Evolutionary conservation across 305 asterid species (phyloP).

Genomic region (Caryopteris hybrid): DNA sequence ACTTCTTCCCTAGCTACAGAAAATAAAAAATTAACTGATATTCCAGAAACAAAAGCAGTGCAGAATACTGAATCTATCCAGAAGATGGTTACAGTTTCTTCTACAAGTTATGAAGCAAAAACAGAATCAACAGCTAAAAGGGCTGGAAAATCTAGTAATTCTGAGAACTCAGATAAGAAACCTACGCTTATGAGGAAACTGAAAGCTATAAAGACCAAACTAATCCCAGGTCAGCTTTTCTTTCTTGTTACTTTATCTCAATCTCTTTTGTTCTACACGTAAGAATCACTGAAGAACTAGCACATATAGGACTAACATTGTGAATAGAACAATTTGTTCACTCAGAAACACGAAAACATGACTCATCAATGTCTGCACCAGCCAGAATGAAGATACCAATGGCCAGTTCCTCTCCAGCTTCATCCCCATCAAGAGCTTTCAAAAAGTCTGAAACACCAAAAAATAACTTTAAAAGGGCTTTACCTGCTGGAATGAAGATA

Average conservation of each 20-base stretch:
- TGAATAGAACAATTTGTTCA: neutral
- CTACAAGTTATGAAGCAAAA: conserved; percentile 15
- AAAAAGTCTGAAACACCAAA: conserved; percentile 22
- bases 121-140: conserved; percentile 6
- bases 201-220: conserved; percentile 31
- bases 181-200: conserved; percentile 19
- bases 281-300: neutral
- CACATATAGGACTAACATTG: neutral
- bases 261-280: neutral
- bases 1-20: conserved; percentile 11
- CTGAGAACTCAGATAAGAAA: conserved; percentile 33
- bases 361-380: conserved; percentile 32
- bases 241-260: neutral
- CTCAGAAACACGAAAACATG: conserved; percentile 30
- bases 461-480: conserved; percentile 25
- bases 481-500: conserved; percentile 24
- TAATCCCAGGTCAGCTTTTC: conserved; percentile 34
- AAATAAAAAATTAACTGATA: conserved; percentile 36
- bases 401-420: conserved; percentile 20
- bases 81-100: conserved; percentile 15
- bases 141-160: conserved; percentile 11
- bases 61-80: conserved; percentile 11
- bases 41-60: conserved; percentile 44
- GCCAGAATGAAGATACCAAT: neutral
- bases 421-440: conserved; percentile 32